Conservation (phyloP, 495 filamentous ascomycete genomes). For the Penicillium longicatenatum region DNA sequence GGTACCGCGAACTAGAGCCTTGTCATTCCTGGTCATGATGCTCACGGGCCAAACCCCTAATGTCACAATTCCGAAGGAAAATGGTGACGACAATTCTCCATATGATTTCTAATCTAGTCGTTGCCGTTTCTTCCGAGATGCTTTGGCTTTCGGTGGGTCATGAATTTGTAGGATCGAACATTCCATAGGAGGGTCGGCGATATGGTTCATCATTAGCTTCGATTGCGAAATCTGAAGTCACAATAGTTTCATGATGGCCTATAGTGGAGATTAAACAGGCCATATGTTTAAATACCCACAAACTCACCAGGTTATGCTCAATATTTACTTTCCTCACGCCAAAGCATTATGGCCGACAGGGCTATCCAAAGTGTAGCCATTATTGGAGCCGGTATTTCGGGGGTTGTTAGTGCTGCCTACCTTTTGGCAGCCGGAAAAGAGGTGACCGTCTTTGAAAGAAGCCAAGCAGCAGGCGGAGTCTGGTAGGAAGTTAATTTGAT, state of each 20-base stretch:
- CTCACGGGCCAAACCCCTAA: neutral
- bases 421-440: constrained; percentile 59
- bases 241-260: constrained; percentile 10
- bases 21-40: neutral
- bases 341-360: constrained; percentile 25
- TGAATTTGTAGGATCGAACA: neutral
- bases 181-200: neutral
- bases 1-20: neutral
- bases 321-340: neutral
- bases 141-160: neutral
- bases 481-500: constrained; percentile 49
- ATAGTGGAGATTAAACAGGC: neutral
- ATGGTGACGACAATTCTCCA: constrained; percentile 9
- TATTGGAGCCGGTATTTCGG: constrained; percentile 71
- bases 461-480: constrained; percentile 57
- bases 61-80: constrained; percentile 16
- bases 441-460: constrained; percentile 67
- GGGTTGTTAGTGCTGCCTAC: constrained; percentile 63
- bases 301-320: neutral
- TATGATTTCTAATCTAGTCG: constrained; percentile 3
- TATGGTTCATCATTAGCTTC: constrained; percentile 1
- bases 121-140: constrained; percentile 17
- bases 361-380: constrained; percentile 55
- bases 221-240: constrained; percentile 21
- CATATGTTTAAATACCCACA: neutral